These are phyloP conservation scores for Cercophora newfieldiana DNA, from an alignment of 495 filamentous ascomycete genomes.

Conservation along the genomic window DNA sequence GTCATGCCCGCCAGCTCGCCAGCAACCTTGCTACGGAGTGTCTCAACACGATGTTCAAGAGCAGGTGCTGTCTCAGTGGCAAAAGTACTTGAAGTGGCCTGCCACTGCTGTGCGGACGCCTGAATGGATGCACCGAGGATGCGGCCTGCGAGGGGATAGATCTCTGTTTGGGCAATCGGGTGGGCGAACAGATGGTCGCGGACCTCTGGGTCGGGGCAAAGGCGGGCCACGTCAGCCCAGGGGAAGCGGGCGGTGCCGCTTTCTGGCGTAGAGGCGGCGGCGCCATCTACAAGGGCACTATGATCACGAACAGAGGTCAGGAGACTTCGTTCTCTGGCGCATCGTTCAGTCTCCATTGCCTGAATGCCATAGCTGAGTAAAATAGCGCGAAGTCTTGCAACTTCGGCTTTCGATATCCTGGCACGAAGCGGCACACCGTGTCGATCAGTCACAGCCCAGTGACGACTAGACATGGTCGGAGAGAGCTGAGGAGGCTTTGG, in stretches of 20 bases:
- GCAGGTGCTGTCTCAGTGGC: slow-evolving; percentile 29
- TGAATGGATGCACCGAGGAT: slow-evolving; percentile 60
- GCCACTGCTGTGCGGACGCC: slow-evolving; percentile 52
- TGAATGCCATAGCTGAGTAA: slow-evolving; percentile 83
- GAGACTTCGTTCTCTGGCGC: slow-evolving; percentile 52
- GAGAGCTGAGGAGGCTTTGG: slow-evolving; percentile 27
- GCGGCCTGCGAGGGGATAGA: slow-evolving; percentile 70
- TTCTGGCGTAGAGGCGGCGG: not conserved
- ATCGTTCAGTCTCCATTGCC: slow-evolving; percentile 71
- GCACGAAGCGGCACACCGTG: slow-evolving; percentile 34
- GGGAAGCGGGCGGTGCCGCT: slow-evolving; percentile 3
- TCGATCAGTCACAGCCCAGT: slow-evolving; percentile 74
- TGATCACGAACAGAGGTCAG: slow-evolving; percentile 14
- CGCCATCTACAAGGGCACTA: not conserved
- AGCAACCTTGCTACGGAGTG: slow-evolving; percentile 35
- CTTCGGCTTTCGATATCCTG: slow-evolving; percentile 60
- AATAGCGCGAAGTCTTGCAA: slow-evolving; percentile 70
- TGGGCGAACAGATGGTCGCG: slow-evolving; percentile 36
- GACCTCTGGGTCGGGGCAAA: slow-evolving; percentile 29
- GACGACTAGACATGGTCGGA: slow-evolving; percentile 37
- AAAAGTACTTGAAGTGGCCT: slow-evolving; percentile 51
- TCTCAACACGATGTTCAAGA: slow-evolving; percentile 40
- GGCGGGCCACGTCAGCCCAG: slow-evolving; percentile 38
- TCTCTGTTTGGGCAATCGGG: slow-evolving; percentile 56
- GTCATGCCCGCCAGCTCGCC: slow-evolving; percentile 56